Evolutionary conservation across 2,329 filamentous ascomycete genomes (phyloP), one percentile per base, ranked within the genome.

Genomic region (Penicillium sp.): DNA sequence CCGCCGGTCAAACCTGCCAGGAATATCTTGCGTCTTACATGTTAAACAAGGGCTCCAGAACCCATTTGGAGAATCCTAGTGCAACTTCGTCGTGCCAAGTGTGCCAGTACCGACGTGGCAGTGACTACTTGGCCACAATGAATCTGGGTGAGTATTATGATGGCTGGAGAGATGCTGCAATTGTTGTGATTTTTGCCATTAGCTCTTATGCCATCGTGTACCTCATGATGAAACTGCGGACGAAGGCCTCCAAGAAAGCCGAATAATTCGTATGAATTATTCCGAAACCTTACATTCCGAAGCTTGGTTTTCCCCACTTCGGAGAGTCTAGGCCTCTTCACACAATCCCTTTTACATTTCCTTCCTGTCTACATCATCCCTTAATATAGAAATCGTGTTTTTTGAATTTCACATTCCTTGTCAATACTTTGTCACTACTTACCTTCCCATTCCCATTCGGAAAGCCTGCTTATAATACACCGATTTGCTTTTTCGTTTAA

Each of bases 81-180:
- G 71, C 72, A 36, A 83, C 80, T 0, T 67, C 72, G 8, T 65
- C 74, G 0, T 68, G 26, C 62, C 56, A 29, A 60, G 65, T 48
- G 52, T 65, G 44, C 33, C 56, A 45, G 45, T 53, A 53, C 34
- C 46, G 31, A 47, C 45, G 23, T 39, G 53, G 56, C 21, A 16
- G 47, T 24, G 54, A 53, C 44, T 56, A 56, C 51, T 39, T 56
- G 23, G 42, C 45, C 39, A 53, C 54, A 16, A 34, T 56, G n/a
- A 56, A 56, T 41, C 36, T 56, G 33, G 45, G 45, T 26, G 51
- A 53, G 26, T 31, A 53, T 23, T 49, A 56, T 42, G 53, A 49
- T 31, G 54, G 54, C 26, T 56, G 54, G 54, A 53, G 54, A 34
- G 42, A 56, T 53, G 54, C 51, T 13, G 54, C 44, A 15, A 38